Base-by-base conservation (phyloP, 2,329 filamentous ascomycete genomes). In the Pezicula carpinea region DNA sequence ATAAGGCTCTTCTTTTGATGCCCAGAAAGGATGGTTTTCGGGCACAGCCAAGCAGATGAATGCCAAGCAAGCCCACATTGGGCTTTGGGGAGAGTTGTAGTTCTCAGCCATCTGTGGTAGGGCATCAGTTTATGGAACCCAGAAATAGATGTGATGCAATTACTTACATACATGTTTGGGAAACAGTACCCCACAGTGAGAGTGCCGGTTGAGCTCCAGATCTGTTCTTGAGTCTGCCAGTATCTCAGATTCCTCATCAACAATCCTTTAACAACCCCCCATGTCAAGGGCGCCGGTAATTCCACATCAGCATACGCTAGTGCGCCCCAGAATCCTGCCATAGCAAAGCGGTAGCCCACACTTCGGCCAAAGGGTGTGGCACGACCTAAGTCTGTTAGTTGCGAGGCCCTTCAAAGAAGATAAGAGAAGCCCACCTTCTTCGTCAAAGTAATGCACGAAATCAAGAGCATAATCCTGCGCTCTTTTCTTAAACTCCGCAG, bases 271-370 rank as follows among this genome's bases (percentile, higher is more conserved):
- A 90, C 82, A 57, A 87, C 84, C 3, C 87, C 87, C 85, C 86
- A 90, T 2, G 82, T 85, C 44, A 91, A 68, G 0, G 87, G 85
- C 6, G 73, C 73, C 0, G 86, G 85, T 5, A 89, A 73, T 44
- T 89, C 83, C 43, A 89, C 82, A 54, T 82, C 82, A 4, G 86
- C 85, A 58, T 89, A 89, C 1, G 85, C 87, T 22, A 90, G 67
- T 0, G 86, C 83, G 11, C 85, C 83, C 87, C 87, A 91, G 68
- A 91, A 91, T 0, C 82, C 85, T n/a, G 85, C 82, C 82, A 90
- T 90, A 41, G 85, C 87, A 64, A 89, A 91, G n/a, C 87, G 79
- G 63, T 92, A 92, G 6, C 85, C 87, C 42, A 91, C 76, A 44
- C 83, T 88, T 40, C 87, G 78, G 3, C 87, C 87, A 55, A 89